Evolutionary conservation across 1,139 yeast species (phyloP).

Genomic region (Lodderomyces pseudojiufengensis): DNA sequence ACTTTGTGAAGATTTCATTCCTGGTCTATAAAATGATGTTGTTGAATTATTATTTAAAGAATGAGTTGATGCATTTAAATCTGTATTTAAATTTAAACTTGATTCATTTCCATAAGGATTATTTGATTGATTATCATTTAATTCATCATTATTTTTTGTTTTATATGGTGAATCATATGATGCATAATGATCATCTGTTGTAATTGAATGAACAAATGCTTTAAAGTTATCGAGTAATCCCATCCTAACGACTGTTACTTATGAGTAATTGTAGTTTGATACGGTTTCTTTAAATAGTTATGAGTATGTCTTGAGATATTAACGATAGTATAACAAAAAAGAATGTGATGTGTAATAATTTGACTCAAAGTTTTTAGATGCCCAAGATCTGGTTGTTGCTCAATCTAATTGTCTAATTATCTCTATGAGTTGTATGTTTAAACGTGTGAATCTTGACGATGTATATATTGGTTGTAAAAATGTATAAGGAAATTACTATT

Average conservation of each 20-base stretch:
- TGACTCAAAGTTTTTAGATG: too few species aligned
- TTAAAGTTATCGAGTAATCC: constrained; percentile 43
- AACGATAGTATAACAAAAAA: too few species aligned
- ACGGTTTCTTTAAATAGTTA: too few species aligned
- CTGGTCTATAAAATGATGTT: constrained; percentile 33
- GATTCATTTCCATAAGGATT: constrained; percentile 8
- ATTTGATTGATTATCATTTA: constrained; percentile 2
- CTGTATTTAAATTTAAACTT: constrained; percentile 8
- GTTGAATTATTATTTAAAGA: constrained; percentile 23
- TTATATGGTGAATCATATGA: constrained; percentile 49
- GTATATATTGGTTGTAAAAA: too few species aligned
- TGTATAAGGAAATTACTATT: too few species aligned
- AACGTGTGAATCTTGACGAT: too few species aligned
- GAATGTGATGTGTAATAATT: too few species aligned
- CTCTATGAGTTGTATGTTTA: too few species aligned
- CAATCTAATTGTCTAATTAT: too few species aligned
- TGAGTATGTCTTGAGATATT: too few species aligned
- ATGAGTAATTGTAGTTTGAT: too few species aligned
- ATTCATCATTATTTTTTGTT: constrained; percentile 18
- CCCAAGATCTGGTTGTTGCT: too few species aligned
- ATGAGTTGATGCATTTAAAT: constrained; percentile 22
- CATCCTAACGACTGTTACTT: constrained; percentile 21
- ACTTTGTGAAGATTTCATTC: constrained; percentile 30
- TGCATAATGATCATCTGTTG: constrained; percentile 65
- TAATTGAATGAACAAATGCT: constrained; percentile 57